These are phyloP conservation scores for Tricholoma furcatifolium DNA, from an alignment of 768 basidiomycete genomes.

Conservation along the genomic window DNA sequence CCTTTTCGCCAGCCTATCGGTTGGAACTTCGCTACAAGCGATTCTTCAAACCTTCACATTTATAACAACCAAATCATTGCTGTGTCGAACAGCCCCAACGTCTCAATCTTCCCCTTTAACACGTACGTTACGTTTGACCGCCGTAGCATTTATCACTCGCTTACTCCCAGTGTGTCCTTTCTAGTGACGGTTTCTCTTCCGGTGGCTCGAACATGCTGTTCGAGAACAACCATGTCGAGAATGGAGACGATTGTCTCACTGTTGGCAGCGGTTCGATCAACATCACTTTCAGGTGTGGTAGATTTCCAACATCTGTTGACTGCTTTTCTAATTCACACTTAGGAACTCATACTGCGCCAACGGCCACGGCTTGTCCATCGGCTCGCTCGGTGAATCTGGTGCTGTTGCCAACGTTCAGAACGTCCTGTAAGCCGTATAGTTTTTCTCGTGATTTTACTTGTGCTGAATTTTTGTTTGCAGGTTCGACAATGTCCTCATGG, in stretches of 20 bases:
- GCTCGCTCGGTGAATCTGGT: constrained; percentile 45
- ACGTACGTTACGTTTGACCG: constrained; percentile 38
- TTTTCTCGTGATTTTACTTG: background rate
- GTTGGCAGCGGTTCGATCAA: constrained; percentile 56
- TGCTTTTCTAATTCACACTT: background rate
- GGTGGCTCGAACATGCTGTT: constrained; percentile 57
- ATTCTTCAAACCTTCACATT: constrained; percentile 46
- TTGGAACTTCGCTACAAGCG: constrained; percentile 57
- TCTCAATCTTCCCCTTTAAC: constrained; percentile 58
- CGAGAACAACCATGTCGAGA: constrained; percentile 55
- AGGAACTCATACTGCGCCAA: constrained; percentile 56
- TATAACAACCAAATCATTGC: constrained; percentile 58
- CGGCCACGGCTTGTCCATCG: constrained; percentile 61
- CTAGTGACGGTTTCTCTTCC: constrained; percentile 45
- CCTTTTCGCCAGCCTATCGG: constrained; percentile 44
- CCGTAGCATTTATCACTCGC: background rate
- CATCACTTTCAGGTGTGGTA: constrained; percentile 43
- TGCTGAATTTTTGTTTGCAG: constrained; percentile 20
- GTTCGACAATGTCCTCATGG: constrained; percentile 47
- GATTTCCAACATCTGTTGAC: background rate
- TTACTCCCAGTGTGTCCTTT: background rate
- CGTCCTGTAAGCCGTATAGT: constrained; percentile 39
- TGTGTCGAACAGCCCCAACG: constrained; percentile 38
- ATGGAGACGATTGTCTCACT: constrained; percentile 64
- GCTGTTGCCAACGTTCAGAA: constrained; percentile 56